phyloP scores from a whole-genome alignment of 2,329 filamentous ascomycete genomes.

The Aureobasidium sp. region DNA sequence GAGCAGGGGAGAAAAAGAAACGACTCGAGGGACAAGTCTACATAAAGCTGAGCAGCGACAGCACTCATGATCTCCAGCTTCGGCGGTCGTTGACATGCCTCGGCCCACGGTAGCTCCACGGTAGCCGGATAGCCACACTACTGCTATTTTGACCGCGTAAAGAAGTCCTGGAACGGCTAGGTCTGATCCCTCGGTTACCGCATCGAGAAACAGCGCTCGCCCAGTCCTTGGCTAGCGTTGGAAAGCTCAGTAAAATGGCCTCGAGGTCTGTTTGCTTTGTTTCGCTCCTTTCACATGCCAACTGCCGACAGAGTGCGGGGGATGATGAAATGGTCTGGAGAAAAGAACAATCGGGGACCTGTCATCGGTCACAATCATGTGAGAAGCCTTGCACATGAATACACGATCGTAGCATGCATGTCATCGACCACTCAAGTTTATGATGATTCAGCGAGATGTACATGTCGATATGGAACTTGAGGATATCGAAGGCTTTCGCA shows the following conservation, averaged over 20 bases:
- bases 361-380: not conserved
- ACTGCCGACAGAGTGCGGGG: slow-evolving; percentile 6
- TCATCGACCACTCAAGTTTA: not conserved
- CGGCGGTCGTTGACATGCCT: slow-evolving; percentile 8
- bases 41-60: slow-evolving; percentile 3
- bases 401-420: not conserved
- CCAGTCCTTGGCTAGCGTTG: not conserved
- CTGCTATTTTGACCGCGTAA: not conserved
- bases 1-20: slow-evolving; percentile 9
- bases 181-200: not conserved
- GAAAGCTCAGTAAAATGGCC: not conserved
- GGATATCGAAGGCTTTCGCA: no score
- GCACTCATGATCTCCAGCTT: slow-evolving; percentile 8
- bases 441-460: not conserved
- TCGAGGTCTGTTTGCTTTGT: slow-evolving; percentile 1
- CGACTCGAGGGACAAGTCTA: slow-evolving; percentile 1
- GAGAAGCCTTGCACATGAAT: not conserved
- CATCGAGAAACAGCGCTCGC: not conserved
- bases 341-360: not conserved
- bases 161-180: not conserved
- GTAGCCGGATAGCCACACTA: slow-evolving; percentile 3
- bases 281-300: slow-evolving; percentile 7
- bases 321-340: not conserved
- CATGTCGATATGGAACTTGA: not conserved
- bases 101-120: slow-evolving; percentile 5